Conservation (phyloP, 1,284 basidiomycete genomes). For the Marasmius tenuissimus region DNA sequence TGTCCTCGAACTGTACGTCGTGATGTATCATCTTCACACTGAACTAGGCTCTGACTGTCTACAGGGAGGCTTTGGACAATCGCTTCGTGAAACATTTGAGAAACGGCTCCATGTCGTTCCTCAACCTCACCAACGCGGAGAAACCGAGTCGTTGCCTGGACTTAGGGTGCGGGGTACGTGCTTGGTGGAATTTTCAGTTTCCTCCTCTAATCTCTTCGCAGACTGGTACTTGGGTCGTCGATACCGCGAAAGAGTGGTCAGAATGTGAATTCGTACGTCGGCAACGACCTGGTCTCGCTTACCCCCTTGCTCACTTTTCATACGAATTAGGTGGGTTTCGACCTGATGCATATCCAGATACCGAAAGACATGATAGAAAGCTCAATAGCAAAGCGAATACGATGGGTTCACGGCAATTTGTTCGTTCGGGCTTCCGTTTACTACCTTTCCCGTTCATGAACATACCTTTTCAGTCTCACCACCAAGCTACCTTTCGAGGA, state of each 20-base stretch:
- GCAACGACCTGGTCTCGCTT: constrained; percentile 10
- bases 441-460: neutral
- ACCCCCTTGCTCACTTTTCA: neutral
- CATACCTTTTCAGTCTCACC: constrained; percentile 50
- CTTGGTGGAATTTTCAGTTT: neutral
- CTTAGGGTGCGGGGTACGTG: constrained; percentile 69
- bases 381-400: constrained; percentile 52
- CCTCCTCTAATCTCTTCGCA: constrained; percentile 24
- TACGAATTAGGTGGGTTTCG: constrained; percentile 62
- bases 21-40: constrained; percentile 3
- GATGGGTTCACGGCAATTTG: constrained; percentile 78
- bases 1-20: constrained; percentile 63
- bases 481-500: constrained; percentile 76
- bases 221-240: constrained; percentile 71
- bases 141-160: constrained; percentile 56
- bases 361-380: constrained; percentile 49
- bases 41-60: constrained; percentile 6
- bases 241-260: constrained; percentile 72
- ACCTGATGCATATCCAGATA: constrained; percentile 71
- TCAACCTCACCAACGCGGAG: constrained; percentile 45
- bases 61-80: constrained; percentile 60
- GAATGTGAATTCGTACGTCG: constrained; percentile 61
- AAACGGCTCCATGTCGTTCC: constrained; percentile 52
- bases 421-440: constrained; percentile 32
- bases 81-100: constrained; percentile 45